These are phyloP conservation scores for Diddensiella caesifluorescens DNA, from an alignment of 805 yeast genomes.

Conservation along the genomic window DNA sequence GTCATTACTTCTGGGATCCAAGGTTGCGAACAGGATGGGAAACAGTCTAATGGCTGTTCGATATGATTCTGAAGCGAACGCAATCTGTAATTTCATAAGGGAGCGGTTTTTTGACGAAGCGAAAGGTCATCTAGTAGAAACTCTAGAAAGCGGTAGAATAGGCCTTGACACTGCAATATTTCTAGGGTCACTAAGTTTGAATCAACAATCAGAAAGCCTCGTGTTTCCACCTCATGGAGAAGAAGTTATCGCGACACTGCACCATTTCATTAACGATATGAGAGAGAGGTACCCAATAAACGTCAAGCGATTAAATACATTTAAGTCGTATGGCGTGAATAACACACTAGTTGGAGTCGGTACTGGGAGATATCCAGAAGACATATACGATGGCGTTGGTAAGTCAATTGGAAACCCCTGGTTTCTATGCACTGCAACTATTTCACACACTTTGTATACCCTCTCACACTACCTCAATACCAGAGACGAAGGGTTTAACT, in stretches of 20 bases:
- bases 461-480: conserved; percentile 27
- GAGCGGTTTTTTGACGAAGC: conserved; percentile 19
- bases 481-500: conserved; percentile 14
- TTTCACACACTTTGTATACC: conserved; percentile 31
- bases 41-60: conserved; percentile 14
- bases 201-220: conserved; percentile 16
- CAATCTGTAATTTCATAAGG: conserved; percentile 5
- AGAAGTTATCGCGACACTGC: conserved; percentile 40
- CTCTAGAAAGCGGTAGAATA: conserved; percentile 51
- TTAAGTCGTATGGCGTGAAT: conserved; percentile 14
- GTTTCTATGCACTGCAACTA: conserved; percentile 53
- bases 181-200: conserved; percentile 36
- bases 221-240: conserved; percentile 28
- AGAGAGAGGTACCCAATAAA: conserved; percentile 73
- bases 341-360: conserved; percentile 47
- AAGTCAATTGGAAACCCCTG: conserved; percentile 85
- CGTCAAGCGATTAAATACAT: conserved; percentile 19
- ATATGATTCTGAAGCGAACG: conserved; percentile 5
- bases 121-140: conserved; percentile 60
- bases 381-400: conserved; percentile 71
- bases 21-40: conserved; percentile 29
- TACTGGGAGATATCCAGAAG: conserved; percentile 91
- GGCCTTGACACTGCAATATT: conserved; percentile 80
- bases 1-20: conserved; percentile 56
- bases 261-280: conserved; percentile 62